A percentile compares a stretch with the other conserved stretches of the same genome.
phyloP scores from a whole-genome alignment of 805 yeast genomes.

The Hanseniaspora jakobsenii region DNA sequence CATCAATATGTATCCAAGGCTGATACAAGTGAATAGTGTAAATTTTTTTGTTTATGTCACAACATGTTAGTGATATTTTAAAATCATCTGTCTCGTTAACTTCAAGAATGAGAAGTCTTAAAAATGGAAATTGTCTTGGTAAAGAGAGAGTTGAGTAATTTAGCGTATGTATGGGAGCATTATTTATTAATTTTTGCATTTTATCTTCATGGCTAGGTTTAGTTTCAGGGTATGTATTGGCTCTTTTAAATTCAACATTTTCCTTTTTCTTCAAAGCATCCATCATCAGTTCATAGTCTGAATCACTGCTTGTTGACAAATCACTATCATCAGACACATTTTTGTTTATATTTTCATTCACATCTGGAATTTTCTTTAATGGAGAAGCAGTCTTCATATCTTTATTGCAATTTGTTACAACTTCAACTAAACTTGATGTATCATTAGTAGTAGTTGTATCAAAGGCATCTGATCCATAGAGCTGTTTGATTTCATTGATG shows the following conservation, averaged over 20 bases:
- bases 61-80: slow-evolving; percentile 16
- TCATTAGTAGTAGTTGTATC: background rate
- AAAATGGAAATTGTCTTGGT: background rate
- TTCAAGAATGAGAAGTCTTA: background rate
- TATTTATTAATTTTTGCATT: slow-evolving; percentile 34
- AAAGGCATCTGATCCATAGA: slow-evolving; percentile 10
- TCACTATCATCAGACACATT: slow-evolving; percentile 18
- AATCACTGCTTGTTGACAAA: no score
- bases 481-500: slow-evolving; percentile 6
- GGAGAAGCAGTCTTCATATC: no score
- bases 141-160: background rate
- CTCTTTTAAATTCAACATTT: slow-evolving; percentile 33
- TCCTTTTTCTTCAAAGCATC: slow-evolving; percentile 31
- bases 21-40: slow-evolving; percentile 23
- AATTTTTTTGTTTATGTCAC: slow-evolving; percentile 17
- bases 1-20: slow-evolving; percentile 3
- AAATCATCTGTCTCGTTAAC: slow-evolving; percentile 15
- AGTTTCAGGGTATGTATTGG: slow-evolving; percentile 33
- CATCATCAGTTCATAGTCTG: slow-evolving; percentile 22
- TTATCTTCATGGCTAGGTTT: background rate
- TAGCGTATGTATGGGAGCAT: slow-evolving; percentile 6
- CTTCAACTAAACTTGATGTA: no score
- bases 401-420: no score
- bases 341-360: slow-evolving; percentile 17
- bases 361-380: slow-evolving; percentile 6